These are phyloP conservation scores for Fusarium redolens DNA, from an alignment of 2,329 filamentous ascomycete genomes.

Conservation along the genomic window DNA sequence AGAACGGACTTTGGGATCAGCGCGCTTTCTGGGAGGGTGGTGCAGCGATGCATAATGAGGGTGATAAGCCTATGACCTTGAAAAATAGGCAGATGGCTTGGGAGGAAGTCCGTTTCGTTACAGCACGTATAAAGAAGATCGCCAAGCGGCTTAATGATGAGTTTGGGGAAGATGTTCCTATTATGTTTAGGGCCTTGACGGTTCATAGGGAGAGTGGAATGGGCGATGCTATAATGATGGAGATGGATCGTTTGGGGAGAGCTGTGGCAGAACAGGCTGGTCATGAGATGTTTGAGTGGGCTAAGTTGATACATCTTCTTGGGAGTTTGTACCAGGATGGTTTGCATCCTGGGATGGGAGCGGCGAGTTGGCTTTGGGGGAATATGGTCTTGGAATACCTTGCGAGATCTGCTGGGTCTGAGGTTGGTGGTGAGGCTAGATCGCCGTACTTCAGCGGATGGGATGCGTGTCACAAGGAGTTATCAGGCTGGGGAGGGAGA, in stretches of 20 bases:
- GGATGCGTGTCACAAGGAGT: constrained; percentile 12
- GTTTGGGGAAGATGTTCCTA: constrained; percentile 10
- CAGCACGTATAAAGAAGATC: constrained; percentile 33
- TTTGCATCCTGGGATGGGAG: constrained; percentile 26
- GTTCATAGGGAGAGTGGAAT: constrained; percentile 27
- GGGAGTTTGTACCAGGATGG: constrained; percentile 15
- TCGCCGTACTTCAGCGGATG: constrained; percentile 17
- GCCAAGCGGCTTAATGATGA: constrained; percentile 12
- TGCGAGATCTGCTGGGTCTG: constrained; percentile 2
- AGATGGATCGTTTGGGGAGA: constrained; percentile 30
- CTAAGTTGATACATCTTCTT: constrained; percentile 19
- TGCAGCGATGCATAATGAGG: constrained; percentile 5
- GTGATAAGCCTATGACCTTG: background rate
- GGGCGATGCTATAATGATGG: constrained; percentile 32
- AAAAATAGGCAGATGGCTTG: constrained; percentile 27
- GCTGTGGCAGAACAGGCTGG: constrained; percentile 34
- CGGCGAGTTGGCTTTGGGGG: constrained; percentile 31
- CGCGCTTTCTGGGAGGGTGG: constrained; percentile 27
- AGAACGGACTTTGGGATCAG: constrained; percentile 35
- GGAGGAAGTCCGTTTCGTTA: constrained; percentile 32
- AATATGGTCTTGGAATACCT: constrained; percentile 37
- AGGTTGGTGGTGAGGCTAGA: constrained; percentile 6
- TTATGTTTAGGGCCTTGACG: constrained; percentile 34
- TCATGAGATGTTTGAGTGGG: constrained; percentile 39
- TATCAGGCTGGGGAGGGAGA: constrained; percentile 17